Percentiles rank a stretch among this genome's conserved stretches.
phyloP scores from a whole-genome alignment of 73 alveolate genomes.

The Paramecium bursaria region DNA sequence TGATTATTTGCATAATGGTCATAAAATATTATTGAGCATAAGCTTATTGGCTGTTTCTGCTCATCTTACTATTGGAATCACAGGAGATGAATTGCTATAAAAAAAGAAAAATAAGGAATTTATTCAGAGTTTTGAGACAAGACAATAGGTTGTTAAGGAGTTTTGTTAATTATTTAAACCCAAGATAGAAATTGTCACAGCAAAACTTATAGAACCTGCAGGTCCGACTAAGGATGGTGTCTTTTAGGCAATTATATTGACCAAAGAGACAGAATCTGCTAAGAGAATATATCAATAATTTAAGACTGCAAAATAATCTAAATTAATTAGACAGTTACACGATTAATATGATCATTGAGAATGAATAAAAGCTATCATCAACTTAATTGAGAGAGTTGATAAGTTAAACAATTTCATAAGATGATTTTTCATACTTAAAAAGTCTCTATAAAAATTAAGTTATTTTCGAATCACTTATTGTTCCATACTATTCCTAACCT shows the following conservation, averaged over 20 bases:
- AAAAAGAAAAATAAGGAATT: constrained; percentile 4
- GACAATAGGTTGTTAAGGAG: neutral
- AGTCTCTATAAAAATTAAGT: neutral
- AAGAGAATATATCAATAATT: constrained; percentile 11
- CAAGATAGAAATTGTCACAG: neutral
- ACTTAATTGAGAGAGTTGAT: constrained; percentile 10
- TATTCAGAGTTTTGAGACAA: neutral
- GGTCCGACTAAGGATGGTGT: constrained; percentile 58
- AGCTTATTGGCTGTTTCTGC: constrained; percentile 9
- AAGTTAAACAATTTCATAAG: neutral
- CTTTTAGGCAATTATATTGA: constrained; percentile 3
- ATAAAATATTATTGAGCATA: constrained; percentile 14
- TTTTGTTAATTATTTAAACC: constrained; percentile 34
- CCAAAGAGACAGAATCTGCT: constrained; percentile 18
- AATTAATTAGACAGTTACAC: constrained; percentile 32
- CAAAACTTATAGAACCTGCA: constrained; percentile 34
- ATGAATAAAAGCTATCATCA: neutral
- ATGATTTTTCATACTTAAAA: constrained; percentile 12
- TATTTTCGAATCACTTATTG: constrained; percentile 33
- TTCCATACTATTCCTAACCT: constrained; percentile 28
- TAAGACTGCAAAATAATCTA: neutral
- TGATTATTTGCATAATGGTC: constrained; percentile 54
- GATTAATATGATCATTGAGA: neutral
- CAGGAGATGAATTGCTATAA: constrained; percentile 20
- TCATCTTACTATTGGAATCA: constrained; percentile 41